Conservation (phyloP, 306 rosid species). For the Rosa multiflora region DNA sequence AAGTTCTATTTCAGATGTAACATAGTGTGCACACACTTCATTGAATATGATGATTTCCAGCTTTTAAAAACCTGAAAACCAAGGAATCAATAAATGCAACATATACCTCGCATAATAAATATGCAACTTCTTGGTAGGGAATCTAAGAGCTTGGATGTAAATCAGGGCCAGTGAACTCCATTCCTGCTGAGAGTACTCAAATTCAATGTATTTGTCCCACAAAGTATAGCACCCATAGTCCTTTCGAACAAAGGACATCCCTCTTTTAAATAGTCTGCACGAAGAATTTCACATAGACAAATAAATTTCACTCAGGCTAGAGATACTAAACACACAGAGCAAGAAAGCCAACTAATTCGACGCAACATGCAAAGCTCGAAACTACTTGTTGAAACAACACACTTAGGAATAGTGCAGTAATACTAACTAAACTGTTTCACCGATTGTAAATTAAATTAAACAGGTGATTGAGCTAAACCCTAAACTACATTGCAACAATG, state of each 20-base stretch:
- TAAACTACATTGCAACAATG: not conserved
- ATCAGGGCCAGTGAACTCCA: slow-evolving; percentile 73
- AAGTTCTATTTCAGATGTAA: not conserved
- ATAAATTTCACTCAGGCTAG: slow-evolving; percentile 14
- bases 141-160: slow-evolving; percentile 72
- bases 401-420: not conserved
- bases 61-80: not conserved
- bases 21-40: not conserved
- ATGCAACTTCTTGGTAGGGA: slow-evolving; percentile 80
- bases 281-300: slow-evolving; percentile 18
- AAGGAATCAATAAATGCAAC: slow-evolving; percentile 11
- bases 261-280: slow-evolving; percentile 73
- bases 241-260: slow-evolving; percentile 78
- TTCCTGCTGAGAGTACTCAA: slow-evolving; percentile 77
- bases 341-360: slow-evolving; percentile 15
- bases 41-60: not conserved
- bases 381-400: not conserved
- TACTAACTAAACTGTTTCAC: not conserved
- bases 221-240: slow-evolving; percentile 70
- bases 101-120: slow-evolving; percentile 62
- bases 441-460: too few relatives aligned
- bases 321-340: not conserved
- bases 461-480: not conserved
- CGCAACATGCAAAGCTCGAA: not conserved
- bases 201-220: slow-evolving; percentile 87